Evolutionary conservation across 148 eudicot genomes (phyloP), one percentile per base, ranked within the genome.

Genomic region (Rhododendron williamsianum): DNA sequence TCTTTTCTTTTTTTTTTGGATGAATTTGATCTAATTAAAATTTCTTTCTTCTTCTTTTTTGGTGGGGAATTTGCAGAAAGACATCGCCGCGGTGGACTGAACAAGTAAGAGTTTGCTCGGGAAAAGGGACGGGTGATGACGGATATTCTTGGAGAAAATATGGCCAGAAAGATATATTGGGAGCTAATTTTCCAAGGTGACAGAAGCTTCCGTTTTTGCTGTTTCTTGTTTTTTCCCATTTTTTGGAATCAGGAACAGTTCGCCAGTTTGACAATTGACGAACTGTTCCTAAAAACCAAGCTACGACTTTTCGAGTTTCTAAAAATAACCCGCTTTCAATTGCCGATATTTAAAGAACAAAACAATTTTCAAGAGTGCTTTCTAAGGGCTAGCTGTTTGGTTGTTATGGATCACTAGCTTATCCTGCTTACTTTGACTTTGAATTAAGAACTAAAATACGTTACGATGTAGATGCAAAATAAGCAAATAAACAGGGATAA

Each of bases 141-240:
- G 97, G 95, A 0, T 91, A 79, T 58, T 88, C 90, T 86, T 96
- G 99, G 99, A 93, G 99, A 78, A 96, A 96, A 87, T 96, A 96
- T 90, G 99, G 99, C 4, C 99, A 96, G 85, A 96, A 96, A 51
- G 92, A 87, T 21, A 96, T 96, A 21, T 92, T 93, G 74, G 93
- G 95, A 79, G 88, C 97, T 56, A 91, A 33, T 76, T 89, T 83
- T 87, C 98, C 98, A 78, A 93, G 99, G 99, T 96, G 23, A 90
- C 83, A 54, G 13, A 60, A 78, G 18, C 33, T 67, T 51, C 58
- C 38, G 27, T 16, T 83, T 30, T 43, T 41, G 25, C 78, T 74
- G 48, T 74, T 74, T 74, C 9, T 23, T 60, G 3, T 23, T 23
- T 4, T 56, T 16, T 6, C 6, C 45, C 45, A 41, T 52, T 60